Percentiles rank a stretch among this genome's conserved stretches.
Evolutionary conservation across 345 rosid genomes (phyloP).

Genomic region (Noccaea bulbosa): DNA sequence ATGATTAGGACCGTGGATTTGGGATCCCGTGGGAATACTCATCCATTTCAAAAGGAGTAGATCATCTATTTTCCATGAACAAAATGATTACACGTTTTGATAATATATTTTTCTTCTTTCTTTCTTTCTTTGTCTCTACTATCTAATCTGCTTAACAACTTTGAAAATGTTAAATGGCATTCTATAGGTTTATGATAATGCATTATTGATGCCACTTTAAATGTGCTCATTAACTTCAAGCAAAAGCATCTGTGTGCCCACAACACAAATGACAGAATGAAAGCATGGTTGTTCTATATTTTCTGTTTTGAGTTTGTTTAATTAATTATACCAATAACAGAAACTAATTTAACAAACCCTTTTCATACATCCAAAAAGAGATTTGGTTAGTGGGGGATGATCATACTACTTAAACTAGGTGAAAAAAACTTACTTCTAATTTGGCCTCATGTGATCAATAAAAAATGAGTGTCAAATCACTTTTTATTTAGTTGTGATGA

Average conservation of each 20-base stretch:
- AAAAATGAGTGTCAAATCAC: conserved; percentile 35
- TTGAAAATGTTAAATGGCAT: conserved; percentile 12
- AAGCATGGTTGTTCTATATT: conserved; percentile 21
- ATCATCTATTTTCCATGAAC: conserved; percentile 38
- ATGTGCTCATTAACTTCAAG: conserved; percentile 38
- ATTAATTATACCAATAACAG: conserved; percentile 15
- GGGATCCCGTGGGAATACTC: conserved; percentile 36
- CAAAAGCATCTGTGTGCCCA: conserved; percentile 39
- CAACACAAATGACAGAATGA: conserved; percentile 39
- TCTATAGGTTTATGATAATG: conserved; percentile 28
- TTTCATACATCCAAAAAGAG: conserved; percentile 35
- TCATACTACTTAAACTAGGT: conserved; percentile 33
- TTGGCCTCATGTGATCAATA: conserved; percentile 35
- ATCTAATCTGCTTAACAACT: conserved; percentile 38
- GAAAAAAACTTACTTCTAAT: conserved; percentile 39
- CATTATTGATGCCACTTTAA: conserved; percentile 36
- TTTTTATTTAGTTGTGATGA: conserved; percentile 7
- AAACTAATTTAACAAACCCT: conserved; percentile 20
- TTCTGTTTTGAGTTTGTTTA: conserved; percentile 2
- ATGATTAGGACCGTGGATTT: conserved; percentile 41
- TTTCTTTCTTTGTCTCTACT: conserved; percentile 30
- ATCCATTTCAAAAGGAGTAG: conserved; percentile 24
- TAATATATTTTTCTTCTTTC: conserved; percentile 7
- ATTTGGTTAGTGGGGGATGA: conserved; percentile 31
- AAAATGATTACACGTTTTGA: conserved; percentile 44